These are phyloP conservation scores for Ilyonectria destructans DNA, from an alignment of 2,329 filamentous ascomycete genomes.

Conservation along the genomic window DNA sequence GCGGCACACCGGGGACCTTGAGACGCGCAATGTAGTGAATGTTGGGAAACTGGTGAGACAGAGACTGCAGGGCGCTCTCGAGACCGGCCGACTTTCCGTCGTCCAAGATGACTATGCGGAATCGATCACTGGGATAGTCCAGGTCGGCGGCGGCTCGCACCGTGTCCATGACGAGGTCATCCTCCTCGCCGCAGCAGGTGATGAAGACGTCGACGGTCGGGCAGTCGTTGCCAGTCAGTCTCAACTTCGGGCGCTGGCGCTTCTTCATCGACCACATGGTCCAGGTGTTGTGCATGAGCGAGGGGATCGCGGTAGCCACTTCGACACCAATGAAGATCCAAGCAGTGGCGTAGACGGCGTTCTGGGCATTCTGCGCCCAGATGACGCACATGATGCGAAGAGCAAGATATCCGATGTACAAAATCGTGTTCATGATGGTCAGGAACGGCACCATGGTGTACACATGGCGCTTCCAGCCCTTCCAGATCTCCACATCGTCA, in stretches of 20 bases:
- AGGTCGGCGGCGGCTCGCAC: conserved; percentile 68
- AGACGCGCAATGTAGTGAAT: conserved; percentile 68
- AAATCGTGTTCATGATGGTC: conserved; percentile 58
- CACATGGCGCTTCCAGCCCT: conserved; percentile 61
- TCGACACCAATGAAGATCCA: conserved; percentile 74
- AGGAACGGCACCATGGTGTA: conserved; percentile 58
- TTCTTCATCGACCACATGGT: conserved; percentile 72
- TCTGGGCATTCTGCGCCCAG: conserved; percentile 62
- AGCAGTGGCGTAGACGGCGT: conserved; percentile 63
- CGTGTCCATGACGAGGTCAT: conserved; percentile 71
- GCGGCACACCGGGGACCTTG: conserved; percentile 64
- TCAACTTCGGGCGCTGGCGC: conserved; percentile 68
- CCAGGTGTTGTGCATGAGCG: conserved; percentile 72
- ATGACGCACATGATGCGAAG: conserved; percentile 69
- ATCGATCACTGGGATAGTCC: conserved; percentile 69
- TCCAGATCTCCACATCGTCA: conserved; percentile 62
- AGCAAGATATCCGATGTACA: conserved; percentile 66
- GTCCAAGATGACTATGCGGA: conserved; percentile 70
- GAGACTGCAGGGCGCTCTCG: conserved; percentile 57
- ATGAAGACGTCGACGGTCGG: conserved; percentile 72
- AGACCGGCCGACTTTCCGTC: conserved; percentile 66
- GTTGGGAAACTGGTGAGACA: conserved; percentile 62
- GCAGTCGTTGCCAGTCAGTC: conserved; percentile 64
- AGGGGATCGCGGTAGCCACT: conserved; percentile 67
- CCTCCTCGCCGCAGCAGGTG: conserved; percentile 72